A percentile compares a stretch with the other conserved stretches of the same genome.
Conservation (phyloP, 2,329 filamentous ascomycete species). For the Nectriaceae sp. region DNA sequence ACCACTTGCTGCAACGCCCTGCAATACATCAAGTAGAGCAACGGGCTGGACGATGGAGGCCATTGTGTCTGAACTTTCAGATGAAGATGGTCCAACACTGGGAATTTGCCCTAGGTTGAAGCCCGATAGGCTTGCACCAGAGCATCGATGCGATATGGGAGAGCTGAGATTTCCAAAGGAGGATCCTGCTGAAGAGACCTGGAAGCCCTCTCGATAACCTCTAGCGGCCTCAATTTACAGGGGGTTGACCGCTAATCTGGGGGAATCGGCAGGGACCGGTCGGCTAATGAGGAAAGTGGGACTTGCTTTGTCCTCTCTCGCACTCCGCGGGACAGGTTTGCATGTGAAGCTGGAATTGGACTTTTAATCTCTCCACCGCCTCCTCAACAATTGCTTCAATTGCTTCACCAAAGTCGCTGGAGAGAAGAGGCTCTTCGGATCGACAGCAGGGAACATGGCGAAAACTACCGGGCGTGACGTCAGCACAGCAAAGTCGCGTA, state of each 20-base stretch:
- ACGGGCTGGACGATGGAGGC: neutral
- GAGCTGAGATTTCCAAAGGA: no score
- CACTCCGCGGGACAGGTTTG: neutral
- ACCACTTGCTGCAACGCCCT: constrained; percentile 1
- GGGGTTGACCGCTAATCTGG: constrained; percentile 21
- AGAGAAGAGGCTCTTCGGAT: neutral
- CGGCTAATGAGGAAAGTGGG: neutral
- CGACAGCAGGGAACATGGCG: constrained; percentile 24
- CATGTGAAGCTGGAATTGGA: neutral
- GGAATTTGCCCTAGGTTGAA: no score
- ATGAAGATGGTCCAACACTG: no score
- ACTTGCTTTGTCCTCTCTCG: no score
- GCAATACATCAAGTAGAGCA: constrained; percentile 14
- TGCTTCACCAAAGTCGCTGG: neutral
- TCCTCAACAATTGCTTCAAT: constrained; percentile 1
- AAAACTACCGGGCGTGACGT: constrained; percentile 31
- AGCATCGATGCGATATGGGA: no score
- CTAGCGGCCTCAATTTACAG: neutral
- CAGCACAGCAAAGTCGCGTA: constrained; percentile 39
- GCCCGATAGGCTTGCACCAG: no score
- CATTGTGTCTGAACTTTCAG: no score
- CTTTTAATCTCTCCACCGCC: constrained; percentile 12
- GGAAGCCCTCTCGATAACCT: no score
- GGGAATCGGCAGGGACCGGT: constrained; percentile 14
- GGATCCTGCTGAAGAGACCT: no score